Percentiles rank a stretch among this genome's conserved stretches.
Conservation (phyloP, 2,329 filamentous ascomycete species). For the Aspergillus neotritici region DNA sequence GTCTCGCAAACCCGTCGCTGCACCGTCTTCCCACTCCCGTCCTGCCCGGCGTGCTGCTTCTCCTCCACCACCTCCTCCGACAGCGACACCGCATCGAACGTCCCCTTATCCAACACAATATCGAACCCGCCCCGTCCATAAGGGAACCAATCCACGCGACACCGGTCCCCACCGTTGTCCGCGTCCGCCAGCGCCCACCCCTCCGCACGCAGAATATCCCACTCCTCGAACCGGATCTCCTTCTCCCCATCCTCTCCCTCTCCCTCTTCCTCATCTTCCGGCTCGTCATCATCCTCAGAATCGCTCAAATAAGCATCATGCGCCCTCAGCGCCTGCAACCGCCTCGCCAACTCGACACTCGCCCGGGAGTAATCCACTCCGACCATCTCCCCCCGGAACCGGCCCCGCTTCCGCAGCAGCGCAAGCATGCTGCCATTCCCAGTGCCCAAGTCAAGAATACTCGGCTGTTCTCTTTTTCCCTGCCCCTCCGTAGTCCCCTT, state of each 20-base stretch:
- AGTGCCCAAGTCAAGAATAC: constrained; percentile 80
- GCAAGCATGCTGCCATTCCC: constrained; percentile 93
- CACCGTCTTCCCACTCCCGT: constrained; percentile 25
- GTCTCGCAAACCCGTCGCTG: constrained; percentile 61
- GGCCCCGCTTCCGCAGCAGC: constrained; percentile 60
- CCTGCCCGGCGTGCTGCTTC: constrained; percentile 1
- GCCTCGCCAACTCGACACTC: constrained; percentile 67
- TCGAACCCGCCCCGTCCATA: constrained; percentile 61
- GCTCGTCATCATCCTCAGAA: constrained; percentile 26
- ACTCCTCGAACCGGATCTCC: constrained; percentile 50
- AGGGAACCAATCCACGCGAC: constrained; percentile 34
- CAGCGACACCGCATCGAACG: constrained; percentile 91
- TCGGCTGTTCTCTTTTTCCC: constrained; percentile 18
- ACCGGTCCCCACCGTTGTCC: not conserved
- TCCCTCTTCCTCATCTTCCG: constrained; percentile 19
- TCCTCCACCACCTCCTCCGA: constrained; percentile 28
- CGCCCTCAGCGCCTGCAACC: constrained; percentile 47
- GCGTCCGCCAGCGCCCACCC: constrained; percentile 27
- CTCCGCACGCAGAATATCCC: constrained; percentile 55
- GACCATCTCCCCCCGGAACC: constrained; percentile 64
- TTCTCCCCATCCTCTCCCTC: constrained; percentile 3
- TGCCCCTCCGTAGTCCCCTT: constrained; percentile 1
- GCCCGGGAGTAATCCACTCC: constrained; percentile 81
- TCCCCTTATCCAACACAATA: constrained; percentile 94
- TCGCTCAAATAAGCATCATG: constrained; percentile 32